phyloP scores from a whole-genome alignment of 805 yeast genomes.

The Ogataea philodendri region DNA sequence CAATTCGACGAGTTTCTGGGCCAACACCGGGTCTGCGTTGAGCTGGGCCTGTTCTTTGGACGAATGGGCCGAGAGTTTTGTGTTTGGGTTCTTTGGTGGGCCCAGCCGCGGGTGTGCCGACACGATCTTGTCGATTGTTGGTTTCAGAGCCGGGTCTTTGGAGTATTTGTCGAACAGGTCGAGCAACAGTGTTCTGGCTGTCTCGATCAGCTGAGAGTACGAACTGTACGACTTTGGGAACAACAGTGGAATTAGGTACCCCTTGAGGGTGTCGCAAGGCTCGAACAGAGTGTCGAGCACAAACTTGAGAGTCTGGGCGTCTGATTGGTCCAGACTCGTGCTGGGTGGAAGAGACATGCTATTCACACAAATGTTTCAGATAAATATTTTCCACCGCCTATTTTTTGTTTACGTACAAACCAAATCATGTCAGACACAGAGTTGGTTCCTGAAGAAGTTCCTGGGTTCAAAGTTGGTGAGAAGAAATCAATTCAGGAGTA shows the following conservation, averaged over 20 bases:
- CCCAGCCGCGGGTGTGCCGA: slow-evolving; percentile 92
- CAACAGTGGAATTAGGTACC: slow-evolving; percentile 33
- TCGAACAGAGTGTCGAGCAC: slow-evolving; percentile 62
- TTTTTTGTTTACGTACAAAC: slow-evolving; percentile 2
- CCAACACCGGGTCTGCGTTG: slow-evolving; percentile 48
- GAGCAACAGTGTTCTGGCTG: slow-evolving; percentile 11
- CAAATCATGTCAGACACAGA: slow-evolving; percentile 43
- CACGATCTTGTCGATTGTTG: slow-evolving; percentile 48
- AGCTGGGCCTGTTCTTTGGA: slow-evolving; percentile 68
- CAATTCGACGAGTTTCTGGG: slow-evolving; percentile 46
- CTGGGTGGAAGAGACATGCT: slow-evolving; percentile 33
- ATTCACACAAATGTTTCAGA: too few species aligned
- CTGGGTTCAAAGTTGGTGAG: slow-evolving; percentile 62
- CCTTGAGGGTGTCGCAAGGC: slow-evolving; percentile 51
- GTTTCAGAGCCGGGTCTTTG: slow-evolving; percentile 5
- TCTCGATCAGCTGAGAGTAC: slow-evolving; percentile 30
- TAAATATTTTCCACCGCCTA: background rate
- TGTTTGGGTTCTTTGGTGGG: slow-evolving; percentile 40
- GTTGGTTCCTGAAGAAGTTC: slow-evolving; percentile 58
- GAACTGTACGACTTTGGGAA: slow-evolving; percentile 21
- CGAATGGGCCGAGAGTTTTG: slow-evolving; percentile 62
- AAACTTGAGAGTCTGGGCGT: slow-evolving; percentile 32
- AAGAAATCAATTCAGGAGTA: slow-evolving; percentile 84
- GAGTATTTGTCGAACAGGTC: slow-evolving; percentile 4
- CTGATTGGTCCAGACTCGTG: slow-evolving; percentile 21